Percentiles rank a stretch among this genome's conserved stretches.
These are phyloP conservation scores for Oryza longistaminata DNA, from an alignment of 176 grass and related monocot species.

Conservation along the genomic window DNA sequence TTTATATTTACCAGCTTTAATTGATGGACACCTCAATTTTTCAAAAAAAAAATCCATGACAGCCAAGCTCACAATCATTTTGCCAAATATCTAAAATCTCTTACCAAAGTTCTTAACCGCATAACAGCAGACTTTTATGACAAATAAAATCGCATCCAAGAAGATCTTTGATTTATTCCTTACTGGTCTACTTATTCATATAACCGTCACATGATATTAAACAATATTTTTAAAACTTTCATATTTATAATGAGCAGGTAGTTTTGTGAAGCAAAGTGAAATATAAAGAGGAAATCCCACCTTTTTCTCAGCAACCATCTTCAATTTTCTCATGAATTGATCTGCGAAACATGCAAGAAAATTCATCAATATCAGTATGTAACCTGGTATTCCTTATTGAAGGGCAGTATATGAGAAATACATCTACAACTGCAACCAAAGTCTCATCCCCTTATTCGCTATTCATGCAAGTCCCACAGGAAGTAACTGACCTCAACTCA, in stretches of 20 bases:
- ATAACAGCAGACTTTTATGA: background rate
- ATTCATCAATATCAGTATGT: conserved; percentile 12
- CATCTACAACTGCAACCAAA: background rate
- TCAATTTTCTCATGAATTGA: conserved; percentile 69
- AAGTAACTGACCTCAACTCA: background rate
- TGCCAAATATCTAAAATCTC: background rate
- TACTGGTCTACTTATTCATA: background rate
- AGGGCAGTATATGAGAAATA: background rate
- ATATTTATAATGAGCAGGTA: background rate
- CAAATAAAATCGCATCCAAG: background rate
- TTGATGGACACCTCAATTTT: background rate
- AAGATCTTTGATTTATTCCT: background rate
- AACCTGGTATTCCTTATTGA: background rate
- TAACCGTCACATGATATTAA: background rate
- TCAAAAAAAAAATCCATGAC: background rate
- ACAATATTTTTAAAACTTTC: background rate
- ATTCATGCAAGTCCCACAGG: background rate
- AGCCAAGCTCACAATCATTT: background rate
- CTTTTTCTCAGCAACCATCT: conserved; percentile 75
- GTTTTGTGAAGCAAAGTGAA: background rate
- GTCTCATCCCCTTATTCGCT: background rate
- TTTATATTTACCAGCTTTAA: background rate
- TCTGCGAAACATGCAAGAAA: conserved; percentile 50
- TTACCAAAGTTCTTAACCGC: background rate
- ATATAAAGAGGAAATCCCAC: conserved; percentile 23